Evolutionary conservation across 2,329 filamentous ascomycete species (phyloP).

Genomic region (Epichloe festucae): DNA sequence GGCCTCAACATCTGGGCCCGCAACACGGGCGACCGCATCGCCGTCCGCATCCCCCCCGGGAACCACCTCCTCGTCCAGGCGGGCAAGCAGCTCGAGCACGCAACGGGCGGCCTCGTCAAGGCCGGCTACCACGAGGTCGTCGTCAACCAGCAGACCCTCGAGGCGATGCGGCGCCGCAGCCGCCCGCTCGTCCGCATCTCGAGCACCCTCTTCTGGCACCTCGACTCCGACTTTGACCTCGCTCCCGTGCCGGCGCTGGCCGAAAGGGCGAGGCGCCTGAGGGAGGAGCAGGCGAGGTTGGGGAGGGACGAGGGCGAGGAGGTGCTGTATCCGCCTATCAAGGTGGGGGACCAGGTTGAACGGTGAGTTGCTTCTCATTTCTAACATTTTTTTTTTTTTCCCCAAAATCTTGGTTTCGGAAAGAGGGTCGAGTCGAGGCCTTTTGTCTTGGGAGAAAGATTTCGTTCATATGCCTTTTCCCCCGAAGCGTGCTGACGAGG

Average conservation of each 20-base stretch:
- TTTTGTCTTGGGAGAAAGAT: no score
- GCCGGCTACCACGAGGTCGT: conserved; percentile 51
- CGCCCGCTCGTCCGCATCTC: conserved; percentile 44
- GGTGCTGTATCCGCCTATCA: conserved; percentile 36
- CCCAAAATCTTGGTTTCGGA: neutral
- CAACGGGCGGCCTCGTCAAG: conserved; percentile 47
- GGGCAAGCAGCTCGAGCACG: conserved; percentile 49
- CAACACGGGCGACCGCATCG: conserved; percentile 45
- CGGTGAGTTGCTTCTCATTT: conserved; percentile 26
- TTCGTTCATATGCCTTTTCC: no score
- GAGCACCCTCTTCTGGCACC: conserved; percentile 49
- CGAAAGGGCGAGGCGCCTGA: conserved; percentile 29
- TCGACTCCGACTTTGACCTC: conserved; percentile 43
- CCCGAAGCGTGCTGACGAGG: neutral
- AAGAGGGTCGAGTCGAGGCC: no score
- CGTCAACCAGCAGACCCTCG: conserved; percentile 39
- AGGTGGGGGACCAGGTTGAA: conserved; percentile 47
- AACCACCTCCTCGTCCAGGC: conserved; percentile 49
- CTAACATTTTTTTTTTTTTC: neutral
- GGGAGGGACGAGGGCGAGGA: conserved; percentile 42
- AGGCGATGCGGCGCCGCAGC: conserved; percentile 30
- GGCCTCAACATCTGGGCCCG: conserved; percentile 51
- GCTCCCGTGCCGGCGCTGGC: conserved; percentile 35
- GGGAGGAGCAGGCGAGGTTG: conserved; percentile 33
- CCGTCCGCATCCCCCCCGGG: conserved; percentile 45